These are phyloP conservation scores for Mortierella claussenii DNA, from an alignment of 192 early-diverging fungal species.

Conservation along the genomic window DNA sequence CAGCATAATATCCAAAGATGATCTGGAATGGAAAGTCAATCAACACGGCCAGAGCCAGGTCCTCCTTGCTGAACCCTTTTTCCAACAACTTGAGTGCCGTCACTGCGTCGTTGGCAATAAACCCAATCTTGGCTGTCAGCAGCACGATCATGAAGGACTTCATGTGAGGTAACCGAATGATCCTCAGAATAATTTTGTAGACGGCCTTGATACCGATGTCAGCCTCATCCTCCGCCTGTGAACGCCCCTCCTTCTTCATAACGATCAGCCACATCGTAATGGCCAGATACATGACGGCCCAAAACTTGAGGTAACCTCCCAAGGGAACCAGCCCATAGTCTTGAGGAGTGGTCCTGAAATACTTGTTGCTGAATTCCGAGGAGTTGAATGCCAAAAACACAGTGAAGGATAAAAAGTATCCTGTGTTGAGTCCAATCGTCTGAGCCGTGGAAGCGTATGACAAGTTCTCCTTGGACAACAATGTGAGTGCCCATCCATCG, in stretches of 20 bases:
- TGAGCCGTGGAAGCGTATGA: constrained; percentile 94
- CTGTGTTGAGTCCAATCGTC: constrained; percentile 95
- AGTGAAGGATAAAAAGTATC: constrained; percentile 96
- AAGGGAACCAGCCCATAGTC: constrained; percentile 82
- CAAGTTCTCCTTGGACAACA: constrained; percentile 91
- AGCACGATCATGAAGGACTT: constrained; percentile 81
- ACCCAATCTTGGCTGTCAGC: constrained; percentile 92
- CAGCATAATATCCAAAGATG: constrained; percentile 97
- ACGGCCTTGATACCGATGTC: constrained; percentile 74
- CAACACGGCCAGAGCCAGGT: constrained; percentile 90
- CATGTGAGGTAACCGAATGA: constrained; percentile 92
- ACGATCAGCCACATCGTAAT: constrained; percentile 87
- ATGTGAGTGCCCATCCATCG: constrained; percentile 93
- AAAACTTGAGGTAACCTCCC: constrained; percentile 91
- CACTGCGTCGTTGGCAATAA: constrained; percentile 95
- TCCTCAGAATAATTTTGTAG: constrained; percentile 92
- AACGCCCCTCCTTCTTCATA: constrained; percentile 75
- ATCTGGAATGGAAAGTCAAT: constrained; percentile 98
- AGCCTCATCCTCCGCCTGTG: constrained; percentile 57
- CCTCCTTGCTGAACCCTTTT: constrained; percentile 94
- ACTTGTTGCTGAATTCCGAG: constrained; percentile 94
- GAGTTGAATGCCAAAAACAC: constrained; percentile 97
- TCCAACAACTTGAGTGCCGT: constrained; percentile 95
- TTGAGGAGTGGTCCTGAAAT: constrained; percentile 72
- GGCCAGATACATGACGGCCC: constrained; percentile 90